Base-by-base conservation (phyloP, 768 basidiomycete genomes). In the Suillus lakei region DNA sequence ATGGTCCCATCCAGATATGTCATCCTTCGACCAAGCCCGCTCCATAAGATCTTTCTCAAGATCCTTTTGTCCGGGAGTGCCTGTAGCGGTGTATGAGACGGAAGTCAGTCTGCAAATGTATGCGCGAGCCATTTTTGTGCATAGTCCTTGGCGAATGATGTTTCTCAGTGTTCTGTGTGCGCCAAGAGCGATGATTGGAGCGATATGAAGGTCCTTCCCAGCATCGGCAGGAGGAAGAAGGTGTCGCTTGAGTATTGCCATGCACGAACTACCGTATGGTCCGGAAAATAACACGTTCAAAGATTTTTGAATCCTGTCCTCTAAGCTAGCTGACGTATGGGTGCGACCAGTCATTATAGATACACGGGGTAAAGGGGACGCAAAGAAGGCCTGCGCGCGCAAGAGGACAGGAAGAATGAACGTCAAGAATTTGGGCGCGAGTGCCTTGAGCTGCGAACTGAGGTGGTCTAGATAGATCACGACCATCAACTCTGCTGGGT, bases 381-480 rank as follows among this genome's bases (percentile, higher is more conserved):
- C 80, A 71, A 85, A 90, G 69, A 85, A 88, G 1, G 89, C 86
- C 28, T 91, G 81, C 26, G 84, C 85, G 21, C 90, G 87, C 71
- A 92, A 91, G n/a, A 94, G 84, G 39, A 90, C 80, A 0, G 90
- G 89, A n/a, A 93, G 79, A 61, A 93, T 86, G 41, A 77, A 69
- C 15, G 77, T 73, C 41, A 92, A 83, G 69, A 84, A 82, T 13
- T 75, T 75, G 8, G 88, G 83, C 6, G 88, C 80, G 18, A 92
- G 79, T 18, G 81, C 82, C 71, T 88, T 89, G 54, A 88, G 77
- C 65, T 90, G 87, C 1, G 84, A 80, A n/a, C 79, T 76, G 13
- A 92, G 83, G 72, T 91, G 86, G 66, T 81, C 80, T 21, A 92
- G 81, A 72, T 91, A 93, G 51, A 91, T 80, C 12, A 81, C 75